These are phyloP conservation scores for Adiantum capillusveneris DNA, from an alignment of 75 land plant species.

Conservation along the genomic window DNA sequence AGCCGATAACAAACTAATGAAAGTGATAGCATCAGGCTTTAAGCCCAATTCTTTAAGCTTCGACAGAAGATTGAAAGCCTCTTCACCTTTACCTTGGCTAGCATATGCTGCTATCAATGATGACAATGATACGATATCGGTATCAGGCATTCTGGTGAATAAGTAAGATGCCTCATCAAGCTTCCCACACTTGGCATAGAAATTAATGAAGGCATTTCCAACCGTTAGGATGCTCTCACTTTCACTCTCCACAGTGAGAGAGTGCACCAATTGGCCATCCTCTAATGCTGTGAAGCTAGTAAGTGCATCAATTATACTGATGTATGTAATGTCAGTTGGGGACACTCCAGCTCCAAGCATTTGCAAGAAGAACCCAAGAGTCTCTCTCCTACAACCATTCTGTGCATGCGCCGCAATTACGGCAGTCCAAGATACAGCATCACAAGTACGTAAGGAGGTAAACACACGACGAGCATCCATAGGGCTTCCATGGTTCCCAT, in stretches of 20 bases:
- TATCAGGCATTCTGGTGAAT: not conserved
- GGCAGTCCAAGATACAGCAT: conserved; percentile 11
- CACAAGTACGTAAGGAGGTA: not conserved
- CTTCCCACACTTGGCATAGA: conserved; percentile 9
- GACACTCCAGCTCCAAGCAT: conserved; percentile 7
- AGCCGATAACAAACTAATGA: conserved; percentile 12
- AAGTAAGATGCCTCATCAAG: conserved; percentile 1
- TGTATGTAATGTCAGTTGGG: not conserved
- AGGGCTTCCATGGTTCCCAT: conserved; percentile 6
- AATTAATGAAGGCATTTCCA: conserved; percentile 5
- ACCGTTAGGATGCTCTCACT: not conserved
- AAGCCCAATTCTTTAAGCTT: not conserved
- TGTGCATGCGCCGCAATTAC: conserved; percentile 5
- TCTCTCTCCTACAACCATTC: not conserved
- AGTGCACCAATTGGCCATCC: conserved; percentile 3
- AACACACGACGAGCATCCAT: conserved; percentile 4
- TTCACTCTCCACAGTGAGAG: not conserved
- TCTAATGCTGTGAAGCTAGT: not conserved
- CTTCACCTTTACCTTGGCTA: not conserved
- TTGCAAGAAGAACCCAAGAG: not conserved
- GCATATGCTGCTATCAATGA: conserved; percentile 8
- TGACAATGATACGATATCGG: not conserved
- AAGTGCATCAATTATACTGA: not conserved
- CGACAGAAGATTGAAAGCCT: conserved; percentile 6
- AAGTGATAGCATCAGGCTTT: conserved; percentile 10